Evolutionary conservation across 208 protist species (phyloP).

Genomic region (Acanthamoeba rhysodes): DNA sequence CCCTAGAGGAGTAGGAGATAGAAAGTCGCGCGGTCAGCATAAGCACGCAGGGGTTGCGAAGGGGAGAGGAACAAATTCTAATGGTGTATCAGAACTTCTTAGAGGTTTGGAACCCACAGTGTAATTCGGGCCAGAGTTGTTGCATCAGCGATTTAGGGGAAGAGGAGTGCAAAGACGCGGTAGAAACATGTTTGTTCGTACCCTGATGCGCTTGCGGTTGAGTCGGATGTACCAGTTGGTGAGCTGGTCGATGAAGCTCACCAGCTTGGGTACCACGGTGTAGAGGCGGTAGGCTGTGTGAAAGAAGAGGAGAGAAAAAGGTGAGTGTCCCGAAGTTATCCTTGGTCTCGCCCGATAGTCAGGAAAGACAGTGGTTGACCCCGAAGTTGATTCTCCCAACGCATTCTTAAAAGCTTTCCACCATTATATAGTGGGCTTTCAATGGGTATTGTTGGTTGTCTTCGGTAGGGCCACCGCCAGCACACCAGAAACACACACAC

Average conservation of each 20-base stretch:
- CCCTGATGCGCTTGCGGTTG: conserved; percentile 97
- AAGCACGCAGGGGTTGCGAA: neutral
- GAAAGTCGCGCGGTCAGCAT: neutral
- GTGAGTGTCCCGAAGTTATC: conserved; percentile 46
- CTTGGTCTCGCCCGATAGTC: neutral
- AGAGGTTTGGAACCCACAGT: conserved; percentile 57
- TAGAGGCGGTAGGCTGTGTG: conserved; percentile 97
- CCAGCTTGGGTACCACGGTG: conserved; percentile 98
- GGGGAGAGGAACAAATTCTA: neutral
- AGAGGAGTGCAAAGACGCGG: neutral
- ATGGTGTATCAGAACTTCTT: conserved; percentile 36
- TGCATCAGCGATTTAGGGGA: neutral
- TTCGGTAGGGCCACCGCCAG: neutral
- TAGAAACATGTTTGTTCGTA: neutral
- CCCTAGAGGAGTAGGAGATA: conserved; percentile 53
- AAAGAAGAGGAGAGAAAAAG: neutral
- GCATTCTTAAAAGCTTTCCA: conserved; percentile 32
- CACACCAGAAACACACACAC: too few relatives aligned
- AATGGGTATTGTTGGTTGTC: conserved; percentile 52
- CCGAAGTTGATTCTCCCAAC: conserved; percentile 23
- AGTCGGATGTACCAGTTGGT: conserved; percentile 99
- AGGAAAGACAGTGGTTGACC: conserved; percentile 60
- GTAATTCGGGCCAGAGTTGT: conserved; percentile 2
- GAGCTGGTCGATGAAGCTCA: conserved; percentile 98
- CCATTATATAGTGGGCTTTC: conserved; percentile 16